Conservation (phyloP, 148 eudicot species). For the Chenopodium album region DNA sequence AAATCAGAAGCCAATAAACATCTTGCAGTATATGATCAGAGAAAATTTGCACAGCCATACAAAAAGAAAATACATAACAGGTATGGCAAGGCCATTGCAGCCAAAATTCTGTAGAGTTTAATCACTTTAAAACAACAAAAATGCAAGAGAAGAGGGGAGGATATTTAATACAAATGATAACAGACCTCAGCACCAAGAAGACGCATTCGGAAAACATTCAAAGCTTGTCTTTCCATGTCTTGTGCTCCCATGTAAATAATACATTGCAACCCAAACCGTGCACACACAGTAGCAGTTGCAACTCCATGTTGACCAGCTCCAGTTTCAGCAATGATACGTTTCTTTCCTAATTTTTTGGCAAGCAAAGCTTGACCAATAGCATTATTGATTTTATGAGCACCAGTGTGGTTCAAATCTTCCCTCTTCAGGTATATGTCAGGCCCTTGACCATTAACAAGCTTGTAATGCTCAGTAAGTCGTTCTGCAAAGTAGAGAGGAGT, state of each 20-base stretch:
- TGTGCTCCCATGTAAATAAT: slow-evolving; percentile 96
- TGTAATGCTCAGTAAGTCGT: slow-evolving; percentile 87
- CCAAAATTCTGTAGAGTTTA: background rate
- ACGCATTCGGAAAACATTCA: slow-evolving; percentile 92
- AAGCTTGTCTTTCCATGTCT: slow-evolving; percentile 93
- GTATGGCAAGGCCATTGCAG: background rate
- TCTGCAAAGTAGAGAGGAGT: slow-evolving; percentile 94
- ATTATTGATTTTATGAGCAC: slow-evolving; percentile 95
- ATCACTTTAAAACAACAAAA: background rate
- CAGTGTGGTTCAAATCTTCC: slow-evolving; percentile 91
- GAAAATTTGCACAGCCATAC: background rate
- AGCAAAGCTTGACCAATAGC: slow-evolving; percentile 96
- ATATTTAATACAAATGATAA: slow-evolving; percentile 6
- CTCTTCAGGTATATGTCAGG: slow-evolving; percentile 86
- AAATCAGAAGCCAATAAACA: background rate
- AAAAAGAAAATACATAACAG: background rate
- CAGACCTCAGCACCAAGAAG: slow-evolving; percentile 99
- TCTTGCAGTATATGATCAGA: background rate
- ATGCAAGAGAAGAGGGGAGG: background rate
- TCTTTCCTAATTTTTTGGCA: slow-evolving; percentile 82
- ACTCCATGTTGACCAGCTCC: slow-evolving; percentile 99
- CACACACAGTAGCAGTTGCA: slow-evolving; percentile 98
- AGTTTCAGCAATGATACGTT: slow-evolving; percentile 95
- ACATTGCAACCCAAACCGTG: slow-evolving; percentile 86
- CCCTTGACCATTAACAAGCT: slow-evolving; percentile 78